These are phyloP conservation scores for Stentor coeruleus DNA, from an alignment of 73 alveolate genomes.

Conservation along the genomic window DNA sequence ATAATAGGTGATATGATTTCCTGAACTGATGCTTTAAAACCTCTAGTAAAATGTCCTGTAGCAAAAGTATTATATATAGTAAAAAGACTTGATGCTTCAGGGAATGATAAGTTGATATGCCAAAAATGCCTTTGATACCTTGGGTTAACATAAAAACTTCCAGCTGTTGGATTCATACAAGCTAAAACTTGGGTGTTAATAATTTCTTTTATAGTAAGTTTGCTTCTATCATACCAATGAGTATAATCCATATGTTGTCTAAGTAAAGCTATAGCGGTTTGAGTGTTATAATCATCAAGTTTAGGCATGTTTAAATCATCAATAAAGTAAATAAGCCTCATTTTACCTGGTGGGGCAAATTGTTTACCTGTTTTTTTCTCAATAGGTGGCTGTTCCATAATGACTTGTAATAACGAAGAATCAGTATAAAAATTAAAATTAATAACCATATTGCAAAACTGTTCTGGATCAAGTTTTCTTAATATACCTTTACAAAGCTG, in stretches of 20 bases:
- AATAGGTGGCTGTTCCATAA: constrained; percentile 81
- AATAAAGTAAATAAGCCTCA: constrained; percentile 97
- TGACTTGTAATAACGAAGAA: constrained; percentile 92
- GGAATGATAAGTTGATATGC: constrained; percentile 96
- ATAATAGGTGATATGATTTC: constrained; percentile 93
- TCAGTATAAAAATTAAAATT: constrained; percentile 99
- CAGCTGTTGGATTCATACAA: constrained; percentile 99
- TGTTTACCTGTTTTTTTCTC: constrained; percentile 98
- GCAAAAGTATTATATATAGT: constrained; percentile 98
- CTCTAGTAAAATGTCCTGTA: constrained; percentile 90
- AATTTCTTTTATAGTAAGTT: constrained; percentile 96
- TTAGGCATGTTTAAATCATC: constrained; percentile 99
- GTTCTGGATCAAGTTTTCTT: constrained; percentile 83
- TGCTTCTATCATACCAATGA: constrained; percentile 97
- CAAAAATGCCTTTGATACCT: constrained; percentile 99
- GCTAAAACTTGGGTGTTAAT: constrained; percentile 97
- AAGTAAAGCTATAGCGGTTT: constrained; percentile 97
- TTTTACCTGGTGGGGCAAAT: constrained; percentile 99
- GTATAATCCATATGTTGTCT: constrained; percentile 99
- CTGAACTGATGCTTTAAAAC: constrained; percentile 92
- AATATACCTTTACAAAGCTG: constrained; percentile 97
- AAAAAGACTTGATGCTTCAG: constrained; percentile 91
- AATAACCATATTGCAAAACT: constrained; percentile 80
- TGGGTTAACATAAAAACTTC: constrained; percentile 98
- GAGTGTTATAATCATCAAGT: constrained; percentile 99